Evolutionary conservation across 1,284 basidiomycete genomes (phyloP).

Genomic region (Hypsizygus ulmarius): DNA sequence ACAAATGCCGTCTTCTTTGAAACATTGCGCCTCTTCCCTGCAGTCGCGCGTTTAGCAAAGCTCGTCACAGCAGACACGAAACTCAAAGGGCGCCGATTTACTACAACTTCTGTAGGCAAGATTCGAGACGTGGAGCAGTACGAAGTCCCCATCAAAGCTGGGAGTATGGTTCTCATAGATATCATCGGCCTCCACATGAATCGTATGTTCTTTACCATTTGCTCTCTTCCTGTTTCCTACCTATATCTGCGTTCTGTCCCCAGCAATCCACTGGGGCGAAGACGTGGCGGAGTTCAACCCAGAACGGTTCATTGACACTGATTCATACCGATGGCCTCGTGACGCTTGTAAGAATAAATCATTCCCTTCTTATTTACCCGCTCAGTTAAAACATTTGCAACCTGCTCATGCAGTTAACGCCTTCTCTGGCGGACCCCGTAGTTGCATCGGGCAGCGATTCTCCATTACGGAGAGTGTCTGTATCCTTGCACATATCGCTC

Average conservation of each 20-base stretch:
- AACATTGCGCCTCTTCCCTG: slow-evolving; percentile 40
- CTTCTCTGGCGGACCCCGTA: slow-evolving; percentile 42
- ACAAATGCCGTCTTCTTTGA: slow-evolving; percentile 41
- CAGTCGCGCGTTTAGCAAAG: slow-evolving; percentile 40
- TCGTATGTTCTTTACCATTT: slow-evolving; percentile 18
- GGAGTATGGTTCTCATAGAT: slow-evolving; percentile 39
- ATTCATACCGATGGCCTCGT: slow-evolving; percentile 36
- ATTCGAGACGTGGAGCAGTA: slow-evolving; percentile 30
- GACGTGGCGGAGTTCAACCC: slow-evolving; percentile 45
- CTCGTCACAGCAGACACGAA: slow-evolving; percentile 32
- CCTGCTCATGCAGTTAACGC: slow-evolving; percentile 20
- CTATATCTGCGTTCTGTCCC: not conserved
- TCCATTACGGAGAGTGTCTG: slow-evolving; percentile 35
- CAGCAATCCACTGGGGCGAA: slow-evolving; percentile 42
- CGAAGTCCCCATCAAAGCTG: slow-evolving; percentile 37
- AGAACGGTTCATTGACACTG: slow-evolving; percentile 47
- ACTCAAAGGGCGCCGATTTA: slow-evolving; percentile 35
- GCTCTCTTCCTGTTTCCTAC: not conserved
- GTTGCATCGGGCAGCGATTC: slow-evolving; percentile 44
- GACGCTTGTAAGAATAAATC: slow-evolving; percentile 33
- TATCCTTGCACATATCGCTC: slow-evolving; percentile 34
- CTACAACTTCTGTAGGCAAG: slow-evolving; percentile 24
- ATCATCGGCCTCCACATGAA: slow-evolving; percentile 35
- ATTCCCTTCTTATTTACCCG: not conserved
- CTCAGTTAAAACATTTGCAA: slow-evolving; percentile 1